A percentile compares a stretch with the other conserved stretches of the same genome.
Evolutionary conservation across 2,329 filamentous ascomycete genomes (phyloP).

Genomic region (Neonectria faginata): DNA sequence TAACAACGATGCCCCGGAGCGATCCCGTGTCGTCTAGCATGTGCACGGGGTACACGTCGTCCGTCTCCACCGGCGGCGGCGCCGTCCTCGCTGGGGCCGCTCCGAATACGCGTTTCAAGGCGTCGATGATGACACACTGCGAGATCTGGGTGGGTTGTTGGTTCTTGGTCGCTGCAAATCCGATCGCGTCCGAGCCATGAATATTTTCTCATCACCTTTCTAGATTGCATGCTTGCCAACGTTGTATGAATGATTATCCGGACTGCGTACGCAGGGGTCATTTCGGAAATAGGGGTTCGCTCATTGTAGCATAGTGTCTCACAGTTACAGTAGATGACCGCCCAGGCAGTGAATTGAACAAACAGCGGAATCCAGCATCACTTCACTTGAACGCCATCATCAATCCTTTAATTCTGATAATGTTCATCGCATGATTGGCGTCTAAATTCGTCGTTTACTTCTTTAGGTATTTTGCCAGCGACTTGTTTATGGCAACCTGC

Average conservation of each 20-base stretch:
- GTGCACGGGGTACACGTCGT: slow-evolving; percentile 49
- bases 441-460: slow-evolving; percentile 5
- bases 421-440: neutral
- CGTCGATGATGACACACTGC: neutral
- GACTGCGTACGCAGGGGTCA: neutral
- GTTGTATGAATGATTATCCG: neutral
- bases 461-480: slow-evolving; percentile 30
- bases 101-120: neutral
- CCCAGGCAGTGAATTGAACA: too few relatives aligned
- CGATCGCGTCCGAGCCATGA: neutral
- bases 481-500: slow-evolving; percentile 19
- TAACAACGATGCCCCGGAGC: slow-evolving; percentile 43
- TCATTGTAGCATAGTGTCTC: neutral
- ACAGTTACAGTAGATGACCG: too few relatives aligned
- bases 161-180: neutral
- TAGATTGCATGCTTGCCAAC: neutral
- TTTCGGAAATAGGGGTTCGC: neutral
- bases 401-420: too few relatives aligned
- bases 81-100: neutral
- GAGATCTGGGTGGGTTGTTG: too few relatives aligned
- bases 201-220: neutral
- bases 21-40: slow-evolving; percentile 45
- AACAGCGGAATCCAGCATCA: too few relatives aligned
- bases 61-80: slow-evolving; percentile 7
- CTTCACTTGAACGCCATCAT: too few relatives aligned